phyloP scores from a whole-genome alignment of 768 basidiomycete species.

The Lyophyllum atratum region DNA sequence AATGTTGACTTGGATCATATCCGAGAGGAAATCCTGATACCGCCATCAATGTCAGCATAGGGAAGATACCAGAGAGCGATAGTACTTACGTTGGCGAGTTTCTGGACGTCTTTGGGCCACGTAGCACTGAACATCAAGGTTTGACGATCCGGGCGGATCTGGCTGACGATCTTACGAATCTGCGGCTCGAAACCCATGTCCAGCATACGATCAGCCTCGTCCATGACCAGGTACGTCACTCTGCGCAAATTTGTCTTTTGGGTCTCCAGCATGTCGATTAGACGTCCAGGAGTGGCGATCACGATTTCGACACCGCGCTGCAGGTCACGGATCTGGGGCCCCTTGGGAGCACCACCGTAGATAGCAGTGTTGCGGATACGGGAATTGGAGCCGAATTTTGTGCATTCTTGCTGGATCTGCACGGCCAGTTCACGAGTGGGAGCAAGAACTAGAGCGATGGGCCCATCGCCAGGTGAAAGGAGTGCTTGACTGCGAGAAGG shows the following conservation, averaged over 20 bases:
- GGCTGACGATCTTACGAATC: conserved; percentile 95
- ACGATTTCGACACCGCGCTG: conserved; percentile 97
- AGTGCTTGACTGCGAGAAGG: conserved; percentile 74
- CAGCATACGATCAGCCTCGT: conserved; percentile 99
- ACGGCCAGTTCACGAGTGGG: conserved; percentile 98
- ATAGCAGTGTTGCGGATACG: conserved; percentile 98
- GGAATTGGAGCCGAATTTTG: conserved; percentile 97
- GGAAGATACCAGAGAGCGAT: not conserved
- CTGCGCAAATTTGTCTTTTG: conserved; percentile 96
- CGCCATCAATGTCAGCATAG: conserved; percentile 2
- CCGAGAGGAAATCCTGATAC: conserved; percentile 87
- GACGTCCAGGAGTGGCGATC: conserved; percentile 99
- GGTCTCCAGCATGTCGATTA: conserved; percentile 98
- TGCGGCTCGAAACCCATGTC: conserved; percentile 99
- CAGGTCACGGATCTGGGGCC: conserved; percentile 96
- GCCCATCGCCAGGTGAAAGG: conserved; percentile 91
- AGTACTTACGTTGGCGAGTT: conserved; percentile 77
- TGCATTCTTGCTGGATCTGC: conserved; percentile 98
- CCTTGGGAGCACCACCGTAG: conserved; percentile 98
- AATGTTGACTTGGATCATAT: conserved; percentile 98
- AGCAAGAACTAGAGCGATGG: conserved; percentile 94
- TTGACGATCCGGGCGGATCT: conserved; percentile 97
- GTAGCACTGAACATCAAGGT: conserved; percentile 99
- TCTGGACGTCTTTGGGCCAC: conserved; percentile 99
- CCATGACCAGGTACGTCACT: conserved; percentile 97